phyloP scores from a whole-genome alignment of 805 yeast species.

The Kluyveromyces aestuarii region DNA sequence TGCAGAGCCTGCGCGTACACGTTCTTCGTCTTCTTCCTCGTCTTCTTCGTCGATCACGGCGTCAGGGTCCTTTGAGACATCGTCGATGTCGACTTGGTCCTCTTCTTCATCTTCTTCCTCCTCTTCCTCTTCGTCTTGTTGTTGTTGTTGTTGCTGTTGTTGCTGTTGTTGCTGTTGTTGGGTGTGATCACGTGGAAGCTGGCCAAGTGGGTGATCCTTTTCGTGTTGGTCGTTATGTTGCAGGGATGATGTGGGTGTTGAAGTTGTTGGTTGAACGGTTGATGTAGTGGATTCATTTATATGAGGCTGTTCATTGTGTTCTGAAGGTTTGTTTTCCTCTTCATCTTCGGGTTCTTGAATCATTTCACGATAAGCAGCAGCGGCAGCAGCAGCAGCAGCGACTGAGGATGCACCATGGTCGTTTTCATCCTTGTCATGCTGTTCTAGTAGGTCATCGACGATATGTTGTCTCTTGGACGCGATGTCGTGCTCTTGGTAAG shows the following conservation, averaged over 20 bases:
- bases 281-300: background rate
- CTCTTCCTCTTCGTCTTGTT: constrained; percentile 5
- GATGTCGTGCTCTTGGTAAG: background rate
- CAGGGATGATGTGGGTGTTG: no score
- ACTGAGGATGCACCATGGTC: constrained; percentile 10
- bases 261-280: background rate
- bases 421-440: constrained; percentile 1
- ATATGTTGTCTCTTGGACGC: constrained; percentile 2
- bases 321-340: constrained; percentile 2
- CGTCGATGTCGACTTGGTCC: constrained; percentile 13
- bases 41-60: constrained; percentile 7
- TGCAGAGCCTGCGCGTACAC: background rate
- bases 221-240: background rate
- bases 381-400: constrained; percentile 22
- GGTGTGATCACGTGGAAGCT: no score
- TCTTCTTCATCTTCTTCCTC: constrained; percentile 10
- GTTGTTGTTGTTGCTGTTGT: no score
- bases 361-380: constrained; percentile 19
- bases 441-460: constrained; percentile 2
- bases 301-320: background rate
- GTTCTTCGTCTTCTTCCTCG: constrained; percentile 2
- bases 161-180: no score
- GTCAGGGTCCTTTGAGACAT: constrained; percentile 12
- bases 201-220: background rate
- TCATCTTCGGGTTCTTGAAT: constrained; percentile 17